Evolutionary conservation across 345 rosid genomes (phyloP).

Genomic region (Cochlearia excelsa): DNA sequence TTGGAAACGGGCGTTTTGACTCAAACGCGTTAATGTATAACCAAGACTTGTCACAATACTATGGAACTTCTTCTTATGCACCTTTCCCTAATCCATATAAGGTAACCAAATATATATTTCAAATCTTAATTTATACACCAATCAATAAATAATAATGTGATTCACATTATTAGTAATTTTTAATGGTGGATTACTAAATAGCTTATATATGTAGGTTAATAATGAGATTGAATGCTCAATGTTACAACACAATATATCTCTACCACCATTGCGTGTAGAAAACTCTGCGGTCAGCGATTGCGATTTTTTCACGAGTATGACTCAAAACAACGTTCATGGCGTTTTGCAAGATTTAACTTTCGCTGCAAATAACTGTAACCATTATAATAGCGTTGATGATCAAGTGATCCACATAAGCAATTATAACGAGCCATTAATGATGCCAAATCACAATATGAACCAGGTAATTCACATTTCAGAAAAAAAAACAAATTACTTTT

Average conservation of each 20-base stretch:
- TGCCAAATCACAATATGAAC: slow-evolving; percentile 57
- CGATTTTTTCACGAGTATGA: slow-evolving; percentile 29
- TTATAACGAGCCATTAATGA: slow-evolving; percentile 43
- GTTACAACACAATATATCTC: slow-evolving; percentile 34
- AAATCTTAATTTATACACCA: background rate
- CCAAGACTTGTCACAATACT: slow-evolving; percentile 32
- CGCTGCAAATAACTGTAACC: slow-evolving; percentile 37
- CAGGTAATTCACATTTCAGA: slow-evolving; percentile 42
- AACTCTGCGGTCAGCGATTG: slow-evolving; percentile 44
- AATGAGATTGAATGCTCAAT: slow-evolving; percentile 35
- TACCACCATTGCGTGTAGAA: slow-evolving; percentile 67
- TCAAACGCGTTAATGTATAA: slow-evolving; percentile 19
- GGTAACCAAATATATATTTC: slow-evolving; percentile 9
- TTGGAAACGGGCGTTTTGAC: slow-evolving; percentile 27
- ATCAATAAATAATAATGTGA: no score
- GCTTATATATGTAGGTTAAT: slow-evolving; percentile 27
- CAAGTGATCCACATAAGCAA: slow-evolving; percentile 46
- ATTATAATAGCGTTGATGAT: slow-evolving; percentile 27
- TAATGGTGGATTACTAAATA: no score
- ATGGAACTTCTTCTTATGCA: slow-evolving; percentile 29
- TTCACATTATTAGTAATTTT: no score
- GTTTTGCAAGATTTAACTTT: slow-evolving; percentile 53
- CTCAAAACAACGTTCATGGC: slow-evolving; percentile 40
- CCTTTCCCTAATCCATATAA: slow-evolving; percentile 27
- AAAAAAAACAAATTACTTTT: background rate